A percentile compares a stretch with the other conserved stretches of the same genome.
These are phyloP conservation scores for Eucalyptus cloeziana DNA, from an alignment of 345 rosid species.

Conservation along the genomic window DNA sequence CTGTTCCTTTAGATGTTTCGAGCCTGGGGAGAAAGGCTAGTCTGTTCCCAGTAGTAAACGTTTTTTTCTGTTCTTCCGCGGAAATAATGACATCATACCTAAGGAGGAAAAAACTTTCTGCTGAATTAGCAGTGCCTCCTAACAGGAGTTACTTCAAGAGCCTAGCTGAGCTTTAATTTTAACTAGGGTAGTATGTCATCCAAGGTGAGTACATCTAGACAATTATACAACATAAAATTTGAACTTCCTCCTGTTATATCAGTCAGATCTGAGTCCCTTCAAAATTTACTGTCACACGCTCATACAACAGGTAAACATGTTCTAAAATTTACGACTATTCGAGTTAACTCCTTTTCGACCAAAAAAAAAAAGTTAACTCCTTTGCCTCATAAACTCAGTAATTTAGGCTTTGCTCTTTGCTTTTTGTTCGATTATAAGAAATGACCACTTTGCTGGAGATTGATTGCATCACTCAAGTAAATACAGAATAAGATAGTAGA, in stretches of 20 bases:
- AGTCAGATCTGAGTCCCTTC: neutral
- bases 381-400: neutral
- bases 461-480: neutral
- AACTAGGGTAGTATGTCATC: neutral
- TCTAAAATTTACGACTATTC: neutral
- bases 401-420: neutral
- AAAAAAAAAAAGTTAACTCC: no score
- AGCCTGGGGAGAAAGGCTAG: neutral
- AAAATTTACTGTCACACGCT: neutral
- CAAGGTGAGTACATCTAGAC: neutral
- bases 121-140: neutral
- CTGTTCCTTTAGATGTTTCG: neutral
- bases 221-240: neutral
- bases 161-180: neutral
- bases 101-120: neutral
- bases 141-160: neutral
- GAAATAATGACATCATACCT: neutral
- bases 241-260: neutral
- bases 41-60: neutral
- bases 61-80: neutral
- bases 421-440: neutral
- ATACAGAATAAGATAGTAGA: neutral
- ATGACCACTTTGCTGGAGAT: neutral
- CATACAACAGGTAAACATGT: neutral
- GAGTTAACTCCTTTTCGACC: neutral